These are phyloP conservation scores for Lathyrus aphaca DNA, from an alignment of 306 rosid genomes.

Conservation along the genomic window DNA sequence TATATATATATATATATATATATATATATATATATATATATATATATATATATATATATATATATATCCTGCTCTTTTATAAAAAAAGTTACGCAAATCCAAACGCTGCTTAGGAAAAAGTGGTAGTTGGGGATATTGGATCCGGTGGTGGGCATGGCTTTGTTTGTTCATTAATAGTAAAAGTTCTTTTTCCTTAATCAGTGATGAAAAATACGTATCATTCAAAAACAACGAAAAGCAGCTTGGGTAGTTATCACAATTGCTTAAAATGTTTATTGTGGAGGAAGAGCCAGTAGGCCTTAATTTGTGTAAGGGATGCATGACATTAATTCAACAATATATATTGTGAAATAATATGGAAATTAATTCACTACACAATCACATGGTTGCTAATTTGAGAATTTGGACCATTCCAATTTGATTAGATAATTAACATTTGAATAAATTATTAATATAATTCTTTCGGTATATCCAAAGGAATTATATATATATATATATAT, in stretches of 20 bases:
- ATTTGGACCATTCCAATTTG: not conserved
- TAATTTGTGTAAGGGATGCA: not conserved
- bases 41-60: too few species aligned
- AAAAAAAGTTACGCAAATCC: conserved; percentile 41
- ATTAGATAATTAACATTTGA: not conserved
- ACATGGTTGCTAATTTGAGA: not conserved
- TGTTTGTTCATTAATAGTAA: conserved; percentile 61
- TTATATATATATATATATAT: too few species aligned
- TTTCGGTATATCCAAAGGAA: too few species aligned
- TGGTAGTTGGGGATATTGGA: conserved; percentile 50
- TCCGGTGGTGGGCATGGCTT: conserved; percentile 44
- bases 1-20: too few species aligned
- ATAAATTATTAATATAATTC: too few species aligned
- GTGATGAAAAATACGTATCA: conserved; percentile 23
- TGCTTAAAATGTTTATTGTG: conserved; percentile 33
- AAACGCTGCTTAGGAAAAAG: conserved; percentile 47
- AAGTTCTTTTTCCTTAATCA: conserved; percentile 27
- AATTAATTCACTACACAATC: not conserved
- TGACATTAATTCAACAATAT: not conserved
- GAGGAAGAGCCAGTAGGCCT: not conserved
- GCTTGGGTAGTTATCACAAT: conserved; percentile 15
- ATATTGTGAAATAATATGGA: not conserved
- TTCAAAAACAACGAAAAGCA: conserved; percentile 29
- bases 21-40: too few species aligned
- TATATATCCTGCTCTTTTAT: too few species aligned